A percentile compares a stretch with the other conserved stretches of the same genome.
Evolutionary conservation across 208 protist genomes (phyloP).

Genomic region (Leishmania amazonensis): DNA sequence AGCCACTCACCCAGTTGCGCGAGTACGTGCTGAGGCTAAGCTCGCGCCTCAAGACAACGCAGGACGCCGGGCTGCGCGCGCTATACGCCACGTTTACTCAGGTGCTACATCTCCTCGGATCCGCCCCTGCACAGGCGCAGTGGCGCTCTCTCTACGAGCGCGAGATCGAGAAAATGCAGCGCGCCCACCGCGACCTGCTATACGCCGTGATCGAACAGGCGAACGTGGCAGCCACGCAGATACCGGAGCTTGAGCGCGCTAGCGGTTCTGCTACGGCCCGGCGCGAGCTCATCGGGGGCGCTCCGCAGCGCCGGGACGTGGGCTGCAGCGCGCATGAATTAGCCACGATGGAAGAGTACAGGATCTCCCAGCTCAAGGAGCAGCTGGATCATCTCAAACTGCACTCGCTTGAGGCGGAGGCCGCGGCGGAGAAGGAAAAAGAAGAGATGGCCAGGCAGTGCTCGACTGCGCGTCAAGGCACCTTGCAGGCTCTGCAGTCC

Average conservation of each 20-base stretch:
- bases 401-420: conserved; percentile 29
- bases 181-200: conserved; percentile 57
- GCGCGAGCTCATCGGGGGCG: conserved; percentile 3
- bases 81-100: conserved; percentile 45
- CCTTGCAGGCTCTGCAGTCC: conserved; percentile 39
- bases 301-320: conserved; percentile 28
- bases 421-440: conserved; percentile 24
- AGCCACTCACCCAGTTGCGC: conserved; percentile 40
- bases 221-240: conserved; percentile 29
- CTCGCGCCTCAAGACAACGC: conserved; percentile 51
- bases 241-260: conserved; percentile 35
- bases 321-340: conserved; percentile 35
- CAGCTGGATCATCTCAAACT: conserved; percentile 38
- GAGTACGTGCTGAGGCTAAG: conserved; percentile 49
- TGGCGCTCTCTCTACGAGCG: conserved; percentile 44
- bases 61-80: conserved; percentile 40
- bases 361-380: conserved; percentile 54
- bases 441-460: conserved; percentile 5
- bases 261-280: not conserved
- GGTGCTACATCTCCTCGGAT: conserved; percentile 8
- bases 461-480: conserved; percentile 25
- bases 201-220: conserved; percentile 44
- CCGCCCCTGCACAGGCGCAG: not conserved
- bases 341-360: conserved; percentile 49
- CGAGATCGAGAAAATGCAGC: conserved; percentile 53